These are phyloP conservation scores for Alternaria sp. DNA, from an alignment of 2,329 filamentous ascomycete genomes.

Conservation along the genomic window DNA sequence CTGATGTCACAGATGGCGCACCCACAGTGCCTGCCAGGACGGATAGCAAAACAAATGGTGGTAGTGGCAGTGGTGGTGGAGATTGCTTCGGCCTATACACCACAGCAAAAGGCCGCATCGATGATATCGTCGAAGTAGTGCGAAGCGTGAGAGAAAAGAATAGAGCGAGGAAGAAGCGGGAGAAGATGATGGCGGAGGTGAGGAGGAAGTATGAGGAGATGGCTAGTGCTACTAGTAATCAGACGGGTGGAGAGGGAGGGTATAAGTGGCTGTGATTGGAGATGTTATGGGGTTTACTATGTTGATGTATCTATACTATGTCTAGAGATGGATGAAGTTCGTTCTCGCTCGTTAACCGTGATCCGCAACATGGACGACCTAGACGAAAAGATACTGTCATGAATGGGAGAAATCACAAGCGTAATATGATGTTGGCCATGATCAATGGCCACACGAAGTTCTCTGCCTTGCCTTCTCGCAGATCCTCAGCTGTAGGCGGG, in stretches of 20 bases:
- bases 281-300: neutral
- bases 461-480: too few relatives aligned
- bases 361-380: too few relatives aligned
- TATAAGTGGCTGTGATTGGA: neutral
- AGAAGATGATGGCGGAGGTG: neutral
- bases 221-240: neutral
- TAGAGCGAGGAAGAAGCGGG: neutral
- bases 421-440: too few relatives aligned
- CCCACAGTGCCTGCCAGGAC: neutral
- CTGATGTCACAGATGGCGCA: neutral
- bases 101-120: neutral
- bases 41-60: fast-evolving
- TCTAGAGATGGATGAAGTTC: neutral
- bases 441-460: too few relatives aligned
- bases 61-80: fast-evolving
- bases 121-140: neutral
- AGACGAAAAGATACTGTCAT: too few relatives aligned
- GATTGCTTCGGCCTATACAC: neutral
- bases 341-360: too few relatives aligned
- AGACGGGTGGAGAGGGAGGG: neutral
- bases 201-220: neutral
- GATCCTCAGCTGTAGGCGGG: too few relatives aligned
- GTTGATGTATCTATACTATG: neutral
- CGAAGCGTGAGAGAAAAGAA: neutral
- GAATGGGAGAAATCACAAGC: too few relatives aligned